These are phyloP conservation scores for Niveomyces coronatus DNA, from an alignment of 2,329 filamentous ascomycete species.

Conservation along the genomic window DNA sequence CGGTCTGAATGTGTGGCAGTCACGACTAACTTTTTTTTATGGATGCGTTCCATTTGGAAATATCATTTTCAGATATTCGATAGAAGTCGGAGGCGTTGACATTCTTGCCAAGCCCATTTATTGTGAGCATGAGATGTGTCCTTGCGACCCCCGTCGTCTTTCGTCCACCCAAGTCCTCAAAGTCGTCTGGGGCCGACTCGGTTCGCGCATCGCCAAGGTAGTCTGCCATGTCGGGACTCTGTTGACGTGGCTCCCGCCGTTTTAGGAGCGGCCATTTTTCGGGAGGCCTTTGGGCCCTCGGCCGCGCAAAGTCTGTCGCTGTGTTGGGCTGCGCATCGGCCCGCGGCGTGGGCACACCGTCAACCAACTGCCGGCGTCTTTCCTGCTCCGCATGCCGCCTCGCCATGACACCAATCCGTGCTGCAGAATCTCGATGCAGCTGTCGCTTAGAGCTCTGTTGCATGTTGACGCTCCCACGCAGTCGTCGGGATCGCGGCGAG, in stretches of 20 bases:
- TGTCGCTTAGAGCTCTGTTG: too few species aligned
- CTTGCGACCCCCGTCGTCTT: not conserved
- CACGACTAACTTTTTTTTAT: slow-evolving; percentile 41
- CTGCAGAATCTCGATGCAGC: too few species aligned
- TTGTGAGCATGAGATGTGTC: slow-evolving; percentile 35
- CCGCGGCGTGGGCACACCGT: too few species aligned
- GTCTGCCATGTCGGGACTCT: not conserved
- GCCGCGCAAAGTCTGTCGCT: too few species aligned
- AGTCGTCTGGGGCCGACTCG: not conserved
- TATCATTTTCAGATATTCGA: slow-evolving; percentile 52
- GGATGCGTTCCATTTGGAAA: slow-evolving; percentile 57
- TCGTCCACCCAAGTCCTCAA: not conserved
- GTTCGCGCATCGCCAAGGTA: not conserved
- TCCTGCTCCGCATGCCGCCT: too few species aligned
- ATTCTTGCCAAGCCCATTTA: slow-evolving; percentile 47
- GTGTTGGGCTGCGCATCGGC: too few species aligned
- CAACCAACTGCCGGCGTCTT: too few species aligned
- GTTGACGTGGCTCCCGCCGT: not conserved
- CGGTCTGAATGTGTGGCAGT: slow-evolving; percentile 8
- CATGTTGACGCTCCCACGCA: too few species aligned
- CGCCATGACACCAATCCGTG: too few species aligned
- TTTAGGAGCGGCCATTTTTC: slow-evolving; percentile 8
- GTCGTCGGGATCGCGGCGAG: too few species aligned
- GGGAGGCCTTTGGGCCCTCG: too few species aligned
- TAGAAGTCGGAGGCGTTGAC: slow-evolving; percentile 61